Base-by-base conservation (phyloP, 108 stramenopile genomes). In the Epithemia pelagica region DNA sequence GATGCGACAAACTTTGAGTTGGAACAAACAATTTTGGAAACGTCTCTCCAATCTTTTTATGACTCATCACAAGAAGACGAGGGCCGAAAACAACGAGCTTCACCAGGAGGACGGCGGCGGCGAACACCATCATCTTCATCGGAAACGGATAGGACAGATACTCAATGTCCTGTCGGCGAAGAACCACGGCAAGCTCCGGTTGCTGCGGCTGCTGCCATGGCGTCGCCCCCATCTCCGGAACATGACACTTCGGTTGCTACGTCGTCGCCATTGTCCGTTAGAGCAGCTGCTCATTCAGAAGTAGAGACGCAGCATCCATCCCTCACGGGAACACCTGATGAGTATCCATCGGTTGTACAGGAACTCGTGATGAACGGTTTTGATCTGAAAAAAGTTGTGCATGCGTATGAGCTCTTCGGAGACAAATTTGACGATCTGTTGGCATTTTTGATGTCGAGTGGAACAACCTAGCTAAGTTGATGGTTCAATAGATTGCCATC, bases 351-450 rank as follows among this genome's bases (percentile, higher is more conserved):
- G 10, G 74, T 70, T 2, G 91, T 92, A 0, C 91, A 89, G 77
- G 91, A 92, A 62, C 65, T 92, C 30, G 87, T 85, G 46, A 86
- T 89, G 86, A 92, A 92, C 70, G 91, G 91, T 31, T 92, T 92
- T 68, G 80, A 85, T 22, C 57, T 89, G 52, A 65, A 66, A 18
- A 81, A 82, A 30, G 91, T 89, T 0, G 59, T 89, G 21, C 82
- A 75, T 31, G 91, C 91, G 1, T 89, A 86, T 59, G 88, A 92
- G 22, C 77, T 92, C 29, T 62, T 92, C 32, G 91, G 91, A 15
- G 85, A 89, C 67, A 85, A 92, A 59, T 92, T 92, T 71, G 88
- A 92, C 66, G 82, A 83, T 55, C 64, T 92, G 72, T 65, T 92
- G 54, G 72, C 80, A 1, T 86, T 86, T 65, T 71, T 89, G 30